Conservation (phyloP, 495 filamentous ascomycete genomes). For the Podospora appendiculata region DNA sequence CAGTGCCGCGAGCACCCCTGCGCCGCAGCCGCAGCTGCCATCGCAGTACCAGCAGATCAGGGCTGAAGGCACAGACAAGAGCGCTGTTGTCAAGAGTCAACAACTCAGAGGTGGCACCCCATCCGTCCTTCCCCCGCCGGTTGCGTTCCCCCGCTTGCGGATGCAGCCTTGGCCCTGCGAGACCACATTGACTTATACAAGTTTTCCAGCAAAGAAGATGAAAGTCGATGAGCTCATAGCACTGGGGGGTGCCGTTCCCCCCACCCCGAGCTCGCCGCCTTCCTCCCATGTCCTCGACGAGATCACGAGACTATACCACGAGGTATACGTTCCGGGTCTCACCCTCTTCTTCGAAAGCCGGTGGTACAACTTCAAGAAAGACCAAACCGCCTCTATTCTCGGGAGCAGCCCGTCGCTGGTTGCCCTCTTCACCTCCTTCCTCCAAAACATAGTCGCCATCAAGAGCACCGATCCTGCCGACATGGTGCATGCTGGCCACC, state of each 20-base stretch:
- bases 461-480: constrained; percentile 48
- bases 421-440: constrained; percentile 55
- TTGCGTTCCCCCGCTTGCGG: too few relatives aligned
- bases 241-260: constrained; percentile 54
- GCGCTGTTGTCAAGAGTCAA: constrained; percentile 8
- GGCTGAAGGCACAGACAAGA: constrained; percentile 17
- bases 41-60: constrained; percentile 30
- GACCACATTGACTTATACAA: constrained; percentile 38
- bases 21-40: constrained; percentile 27
- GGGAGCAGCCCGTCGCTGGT: constrained; percentile 37
- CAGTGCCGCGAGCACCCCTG: constrained; percentile 24
- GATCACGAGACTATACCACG: constrained; percentile 64
- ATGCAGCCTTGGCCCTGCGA: constrained; percentile 19
- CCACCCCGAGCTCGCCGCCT: constrained; percentile 46
- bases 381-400: constrained; percentile 10
- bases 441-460: constrained; percentile 34
- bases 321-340: constrained; percentile 69
- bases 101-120: constrained; percentile 22
- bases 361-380: constrained; percentile 60
- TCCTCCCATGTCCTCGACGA: constrained; percentile 53
- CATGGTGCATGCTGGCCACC: constrained; percentile 52
- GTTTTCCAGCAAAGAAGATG: constrained; percentile 56
- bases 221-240: constrained; percentile 70
- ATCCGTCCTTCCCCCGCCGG: constrained; percentile 12
- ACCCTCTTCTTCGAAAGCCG: constrained; percentile 76